Evolutionary conservation across 495 filamentous ascomycete genomes (phyloP).

Genomic region (Penicillium ucsense): DNA sequence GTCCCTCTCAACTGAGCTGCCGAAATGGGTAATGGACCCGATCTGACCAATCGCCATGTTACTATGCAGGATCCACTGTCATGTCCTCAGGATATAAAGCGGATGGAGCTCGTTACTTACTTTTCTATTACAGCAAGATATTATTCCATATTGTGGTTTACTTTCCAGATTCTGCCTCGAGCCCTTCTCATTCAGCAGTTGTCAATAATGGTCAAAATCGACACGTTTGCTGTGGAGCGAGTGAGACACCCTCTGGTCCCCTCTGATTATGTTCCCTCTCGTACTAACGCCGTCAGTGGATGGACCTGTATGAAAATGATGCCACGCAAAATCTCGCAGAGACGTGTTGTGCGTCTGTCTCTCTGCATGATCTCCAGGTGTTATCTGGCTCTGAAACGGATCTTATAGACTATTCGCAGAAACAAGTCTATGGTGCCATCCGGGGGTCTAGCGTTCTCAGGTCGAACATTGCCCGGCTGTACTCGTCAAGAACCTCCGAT

Average conservation of each 20-base stretch:
- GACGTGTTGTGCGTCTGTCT: constrained; percentile 75
- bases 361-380: constrained; percentile 54
- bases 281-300: constrained; percentile 53
- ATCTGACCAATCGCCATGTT: constrained; percentile 1
- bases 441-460: constrained; percentile 54
- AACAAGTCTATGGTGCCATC: constrained; percentile 61
- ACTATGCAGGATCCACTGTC: background rate
- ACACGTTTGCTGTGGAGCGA: constrained; percentile 69
- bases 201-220: constrained; percentile 54
- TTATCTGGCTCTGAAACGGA: constrained; percentile 39
- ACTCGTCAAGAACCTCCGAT: constrained; percentile 40
- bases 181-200: background rate
- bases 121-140: background rate
- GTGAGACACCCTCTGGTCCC: constrained; percentile 22
- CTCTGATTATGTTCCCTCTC: background rate
- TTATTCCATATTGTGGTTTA: background rate
- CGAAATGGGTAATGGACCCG: constrained; percentile 6
- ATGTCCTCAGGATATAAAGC: background rate
- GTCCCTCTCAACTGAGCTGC: background rate
- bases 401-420: constrained; percentile 33
- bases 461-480: constrained; percentile 53
- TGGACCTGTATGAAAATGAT: constrained; percentile 72
- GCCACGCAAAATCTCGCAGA: constrained; percentile 76
- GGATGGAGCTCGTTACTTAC: background rate
- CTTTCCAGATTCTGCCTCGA: background rate